Evolutionary conservation across 768 basidiomycete genomes (phyloP).

Genomic region (Gautieria morchelliformis): DNA sequence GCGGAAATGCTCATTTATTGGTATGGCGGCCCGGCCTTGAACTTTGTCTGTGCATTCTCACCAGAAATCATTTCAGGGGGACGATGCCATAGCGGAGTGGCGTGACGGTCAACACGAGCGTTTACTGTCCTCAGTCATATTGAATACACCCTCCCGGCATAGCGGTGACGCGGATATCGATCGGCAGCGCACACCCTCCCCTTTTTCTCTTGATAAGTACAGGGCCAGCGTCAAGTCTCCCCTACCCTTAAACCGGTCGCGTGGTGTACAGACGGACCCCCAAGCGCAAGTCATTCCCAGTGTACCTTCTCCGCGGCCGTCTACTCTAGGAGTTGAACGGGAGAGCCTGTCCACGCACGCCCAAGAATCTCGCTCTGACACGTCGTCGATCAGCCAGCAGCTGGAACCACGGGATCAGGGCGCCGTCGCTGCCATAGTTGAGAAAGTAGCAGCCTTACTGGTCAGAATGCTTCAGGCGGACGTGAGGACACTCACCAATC

Average conservation of each 20-base stretch:
- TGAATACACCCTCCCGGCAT: background rate
- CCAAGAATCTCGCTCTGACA: background rate
- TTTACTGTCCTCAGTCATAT: background rate
- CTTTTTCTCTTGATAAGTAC: background rate
- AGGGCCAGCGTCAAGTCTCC: background rate
- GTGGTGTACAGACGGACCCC: background rate
- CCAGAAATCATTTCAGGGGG: background rate
- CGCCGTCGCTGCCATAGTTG: background rate
- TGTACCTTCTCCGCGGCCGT: constrained; percentile 4
- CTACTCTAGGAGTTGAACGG: background rate
- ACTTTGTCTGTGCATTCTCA: background rate
- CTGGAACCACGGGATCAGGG: background rate
- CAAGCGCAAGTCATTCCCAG: background rate
- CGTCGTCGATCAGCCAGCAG: background rate
- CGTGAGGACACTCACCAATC: constrained; percentile 76
- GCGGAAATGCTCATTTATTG: background rate
- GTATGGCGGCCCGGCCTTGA: background rate
- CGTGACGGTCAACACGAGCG: background rate
- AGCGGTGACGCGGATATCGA: background rate
- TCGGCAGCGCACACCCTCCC: background rate
- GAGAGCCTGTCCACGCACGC: background rate
- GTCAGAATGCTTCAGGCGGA: constrained; percentile 64
- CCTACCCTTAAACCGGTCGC: background rate
- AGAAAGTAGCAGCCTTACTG: constrained; percentile 33
- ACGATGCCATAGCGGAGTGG: background rate